phyloP scores from a whole-genome alignment of 2,329 filamentous ascomycete species.

The Beauveria medogensis region DNA sequence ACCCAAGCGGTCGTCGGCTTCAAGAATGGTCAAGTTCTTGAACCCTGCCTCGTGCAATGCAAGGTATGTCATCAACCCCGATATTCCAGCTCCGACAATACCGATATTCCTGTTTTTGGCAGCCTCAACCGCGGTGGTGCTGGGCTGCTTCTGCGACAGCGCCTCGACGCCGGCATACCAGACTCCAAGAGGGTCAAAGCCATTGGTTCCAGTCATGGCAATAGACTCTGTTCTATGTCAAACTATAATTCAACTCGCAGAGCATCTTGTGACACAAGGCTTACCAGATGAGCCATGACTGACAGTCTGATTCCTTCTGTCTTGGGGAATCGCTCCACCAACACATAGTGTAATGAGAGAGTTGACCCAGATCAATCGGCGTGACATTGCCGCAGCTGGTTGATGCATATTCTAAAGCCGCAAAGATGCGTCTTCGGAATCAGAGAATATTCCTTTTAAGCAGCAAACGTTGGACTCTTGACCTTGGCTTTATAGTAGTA shows the following conservation, averaged over 20 bases:
- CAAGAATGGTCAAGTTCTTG: constrained; percentile 52
- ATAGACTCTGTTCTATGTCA: constrained; percentile 20
- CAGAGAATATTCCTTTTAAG: too few relatives aligned
- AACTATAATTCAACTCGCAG: background rate
- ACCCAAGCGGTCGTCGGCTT: constrained; percentile 52
- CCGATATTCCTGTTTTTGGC: constrained; percentile 43
- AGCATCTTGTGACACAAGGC: background rate
- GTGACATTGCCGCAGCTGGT: background rate
- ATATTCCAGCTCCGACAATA: constrained; percentile 59
- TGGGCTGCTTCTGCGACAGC: constrained; percentile 45
- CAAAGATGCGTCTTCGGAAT: too few relatives aligned
- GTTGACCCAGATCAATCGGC: background rate
- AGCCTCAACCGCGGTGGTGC: constrained; percentile 19
- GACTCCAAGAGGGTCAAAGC: constrained; percentile 30
- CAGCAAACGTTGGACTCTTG: too few relatives aligned
- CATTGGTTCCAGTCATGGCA: constrained; percentile 42
- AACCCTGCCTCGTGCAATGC: constrained; percentile 45
- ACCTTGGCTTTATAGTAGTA: too few relatives aligned
- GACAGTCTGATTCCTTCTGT: background rate
- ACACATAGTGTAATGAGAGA: background rate
- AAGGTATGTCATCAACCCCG: constrained; percentile 53
- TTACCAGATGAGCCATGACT: background rate
- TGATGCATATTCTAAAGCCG: background rate
- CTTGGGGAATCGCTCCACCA: background rate
- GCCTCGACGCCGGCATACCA: constrained; percentile 60